These are phyloP conservation scores for Colletotrichum brevisporum DNA, from an alignment of 2,329 filamentous ascomycete genomes.

Conservation along the genomic window DNA sequence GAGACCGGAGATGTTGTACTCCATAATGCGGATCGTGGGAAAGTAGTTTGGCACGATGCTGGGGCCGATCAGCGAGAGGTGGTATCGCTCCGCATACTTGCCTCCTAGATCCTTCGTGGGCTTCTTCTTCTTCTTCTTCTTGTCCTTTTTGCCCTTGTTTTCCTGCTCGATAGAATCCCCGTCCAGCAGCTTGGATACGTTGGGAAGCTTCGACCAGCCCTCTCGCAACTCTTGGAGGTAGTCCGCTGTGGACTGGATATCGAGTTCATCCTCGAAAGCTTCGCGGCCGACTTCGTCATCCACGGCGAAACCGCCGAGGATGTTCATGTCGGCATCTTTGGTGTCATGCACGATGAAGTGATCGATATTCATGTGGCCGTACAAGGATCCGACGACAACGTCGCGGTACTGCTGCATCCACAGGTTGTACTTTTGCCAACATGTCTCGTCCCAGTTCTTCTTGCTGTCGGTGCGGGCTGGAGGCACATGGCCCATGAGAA, in stretches of 20 bases:
- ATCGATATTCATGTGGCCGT: conserved; percentile 98
- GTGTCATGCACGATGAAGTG: conserved; percentile 95
- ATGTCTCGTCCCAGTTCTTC: conserved; percentile 93
- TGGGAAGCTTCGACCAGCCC: conserved; percentile 83
- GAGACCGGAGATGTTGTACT: conserved; percentile 91
- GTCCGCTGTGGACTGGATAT: conserved; percentile 76
- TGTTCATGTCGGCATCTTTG: conserved; percentile 76
- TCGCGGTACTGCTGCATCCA: conserved; percentile 94
- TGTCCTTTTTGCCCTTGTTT: conserved; percentile 52
- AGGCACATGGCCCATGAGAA: conserved; percentile 93
- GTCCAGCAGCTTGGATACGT: conserved; percentile 51
- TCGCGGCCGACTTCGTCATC: conserved; percentile 49
- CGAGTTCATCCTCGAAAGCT: conserved; percentile 67
- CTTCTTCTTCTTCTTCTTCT: conserved; percentile 67
- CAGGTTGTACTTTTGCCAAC: conserved; percentile 97
- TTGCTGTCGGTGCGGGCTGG: conserved; percentile 90
- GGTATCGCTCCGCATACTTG: conserved; percentile 86
- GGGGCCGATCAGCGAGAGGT: conserved; percentile 83
- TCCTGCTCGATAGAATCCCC: conserved; percentile 41
- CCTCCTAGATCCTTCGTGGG: conserved; percentile 76
- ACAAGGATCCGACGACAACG: conserved; percentile 83
- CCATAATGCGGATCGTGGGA: conserved; percentile 88
- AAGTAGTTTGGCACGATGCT: conserved; percentile 96
- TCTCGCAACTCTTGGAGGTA: conserved; percentile 85
- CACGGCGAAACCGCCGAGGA: conserved; percentile 50